A percentile compares a stretch with the other conserved stretches of the same genome.
Conservation (phyloP, 768 basidiomycete species). For the Tulasnella sp. region DNA sequence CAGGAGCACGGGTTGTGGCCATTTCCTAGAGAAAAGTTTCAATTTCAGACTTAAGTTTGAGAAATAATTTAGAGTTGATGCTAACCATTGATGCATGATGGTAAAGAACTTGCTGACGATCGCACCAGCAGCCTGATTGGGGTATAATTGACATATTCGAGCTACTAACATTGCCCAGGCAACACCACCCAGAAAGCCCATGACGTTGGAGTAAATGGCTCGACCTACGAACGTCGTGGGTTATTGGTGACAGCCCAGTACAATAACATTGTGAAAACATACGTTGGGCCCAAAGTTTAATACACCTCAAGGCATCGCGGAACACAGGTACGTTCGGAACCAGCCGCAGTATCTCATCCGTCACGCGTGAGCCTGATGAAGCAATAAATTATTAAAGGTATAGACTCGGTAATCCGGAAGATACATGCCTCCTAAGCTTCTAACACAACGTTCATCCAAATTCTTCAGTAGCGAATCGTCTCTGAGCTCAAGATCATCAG, state of each 20-base stretch:
- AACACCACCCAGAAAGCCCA: slow-evolving; percentile 94
- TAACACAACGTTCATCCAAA: slow-evolving; percentile 85
- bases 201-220: slow-evolving; percentile 96
- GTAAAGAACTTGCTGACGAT: slow-evolving; percentile 98
- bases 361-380: slow-evolving; percentile 73
- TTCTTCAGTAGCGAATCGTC: slow-evolving; percentile 88
- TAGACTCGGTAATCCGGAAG: slow-evolving; percentile 22
- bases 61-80: neutral
- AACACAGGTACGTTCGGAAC: slow-evolving; percentile 92
- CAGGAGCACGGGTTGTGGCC: slow-evolving; percentile 96
- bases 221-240: slow-evolving; percentile 40
- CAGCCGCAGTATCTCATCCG: slow-evolving; percentile 86
- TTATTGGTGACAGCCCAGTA: neutral
- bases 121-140: slow-evolving; percentile 83
- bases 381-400: slow-evolving; percentile 5
- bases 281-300: slow-evolving; percentile 97
- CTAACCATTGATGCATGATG: slow-evolving; percentile 93
- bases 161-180: slow-evolving; percentile 99
- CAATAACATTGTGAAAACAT: slow-evolving; percentile 24
- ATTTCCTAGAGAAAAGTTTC: slow-evolving; percentile 48
- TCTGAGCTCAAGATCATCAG: slow-evolving; percentile 77
- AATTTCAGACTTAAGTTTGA: slow-evolving; percentile 5
- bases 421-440: slow-evolving; percentile 68
- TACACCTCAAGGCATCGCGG: slow-evolving; percentile 86
- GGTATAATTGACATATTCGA: slow-evolving; percentile 96